Conservation (phyloP, 768 basidiomycete species). For the Suillus subaureus region DNA sequence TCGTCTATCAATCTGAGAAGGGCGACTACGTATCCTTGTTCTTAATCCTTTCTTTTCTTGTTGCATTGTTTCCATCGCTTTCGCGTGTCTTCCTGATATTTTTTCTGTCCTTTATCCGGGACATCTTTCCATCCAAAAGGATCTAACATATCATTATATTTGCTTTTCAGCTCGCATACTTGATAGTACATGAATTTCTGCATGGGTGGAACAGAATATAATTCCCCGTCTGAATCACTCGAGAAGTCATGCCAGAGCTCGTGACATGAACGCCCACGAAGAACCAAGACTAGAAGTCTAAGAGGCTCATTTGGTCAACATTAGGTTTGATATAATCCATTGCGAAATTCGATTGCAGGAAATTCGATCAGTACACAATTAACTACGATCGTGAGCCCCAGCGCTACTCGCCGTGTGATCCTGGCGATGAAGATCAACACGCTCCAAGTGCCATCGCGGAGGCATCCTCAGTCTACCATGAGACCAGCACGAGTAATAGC, state of each 20-base stretch:
- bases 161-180: conserved; percentile 7
- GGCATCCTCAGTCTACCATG: conserved; percentile 1
- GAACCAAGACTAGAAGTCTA: not conserved
- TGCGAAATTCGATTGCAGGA: not conserved
- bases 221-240: not conserved
- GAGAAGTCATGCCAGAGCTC: not conserved
- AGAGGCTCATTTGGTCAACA: not conserved
- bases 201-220: conserved; percentile 5
- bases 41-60: conserved; percentile 5
- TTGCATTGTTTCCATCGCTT: not conserved
- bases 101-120: conserved; percentile 2
- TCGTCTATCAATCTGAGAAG: not conserved
- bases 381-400: not conserved
- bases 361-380: not conserved
- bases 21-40: conserved; percentile 5
- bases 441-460: not conserved
- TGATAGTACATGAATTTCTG: conserved; percentile 12
- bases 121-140: conserved; percentile 9
- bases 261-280: not conserved
- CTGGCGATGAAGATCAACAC: not conserved
- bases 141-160: conserved; percentile 12
- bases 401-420: not conserved
- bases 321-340: not conserved
- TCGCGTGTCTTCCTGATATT: conserved; percentile 8
- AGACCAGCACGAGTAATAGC: not conserved